A percentile compares a stretch with the other conserved stretches of the same genome.
phyloP scores from a whole-genome alignment of 179 eudicot genomes.

The Heliamphora pulchella region DNA sequence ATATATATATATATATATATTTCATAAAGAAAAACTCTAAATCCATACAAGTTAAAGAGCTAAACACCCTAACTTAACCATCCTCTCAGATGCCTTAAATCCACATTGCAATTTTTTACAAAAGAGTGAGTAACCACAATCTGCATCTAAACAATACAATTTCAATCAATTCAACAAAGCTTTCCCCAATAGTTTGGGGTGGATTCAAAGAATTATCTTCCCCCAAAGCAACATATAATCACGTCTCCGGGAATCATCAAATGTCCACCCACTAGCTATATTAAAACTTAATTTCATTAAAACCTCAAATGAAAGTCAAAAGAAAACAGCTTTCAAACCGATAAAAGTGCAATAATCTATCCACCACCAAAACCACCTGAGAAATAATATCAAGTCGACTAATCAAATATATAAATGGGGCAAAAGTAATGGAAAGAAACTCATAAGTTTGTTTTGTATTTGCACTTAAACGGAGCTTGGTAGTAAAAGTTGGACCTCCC shows the following conservation, averaged over 20 bases:
- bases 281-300: neutral
- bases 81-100: neutral
- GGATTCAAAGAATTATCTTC: neutral
- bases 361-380: neutral
- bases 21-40: neutral
- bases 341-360: no score
- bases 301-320: neutral
- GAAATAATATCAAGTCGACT: neutral
- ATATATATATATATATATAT: no score
- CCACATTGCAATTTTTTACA: neutral
- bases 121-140: neutral
- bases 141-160: neutral
- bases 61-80: neutral
- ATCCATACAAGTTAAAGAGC: slow-evolving; percentile 1
- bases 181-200: neutral
- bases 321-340: neutral
- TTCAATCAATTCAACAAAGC: neutral
- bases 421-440: no score
- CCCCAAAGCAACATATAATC: neutral
- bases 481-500: neutral
- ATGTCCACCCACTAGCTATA: neutral
- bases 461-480: neutral
- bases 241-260: neutral
- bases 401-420: no score
- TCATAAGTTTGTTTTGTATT: neutral